Base-by-base conservation (phyloP, 805 yeast genomes). In the Yamadazyma takamatsuzukensis region DNA sequence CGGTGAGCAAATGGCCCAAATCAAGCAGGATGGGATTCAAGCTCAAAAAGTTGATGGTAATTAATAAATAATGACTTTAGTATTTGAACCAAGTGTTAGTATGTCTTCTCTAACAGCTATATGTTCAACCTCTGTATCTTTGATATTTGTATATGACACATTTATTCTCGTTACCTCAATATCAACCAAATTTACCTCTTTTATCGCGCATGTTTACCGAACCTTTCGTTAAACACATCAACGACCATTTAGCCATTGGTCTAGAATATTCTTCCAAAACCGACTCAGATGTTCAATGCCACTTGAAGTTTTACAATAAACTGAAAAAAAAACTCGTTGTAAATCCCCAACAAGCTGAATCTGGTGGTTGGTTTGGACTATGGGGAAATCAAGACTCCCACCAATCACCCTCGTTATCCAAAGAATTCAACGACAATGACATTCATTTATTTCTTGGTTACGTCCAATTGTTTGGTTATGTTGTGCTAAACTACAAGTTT, bases 381-480 rank as follows among this genome's bases (percentile, higher is more conserved):
- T n/a, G n/a, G n/a, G n/a, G n/a, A n/a, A n/a, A n/a, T n/a, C n/a
- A 16, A 14, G 13, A 11, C 15, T 11, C 17, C 18, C 9, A 10
- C 5, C 18, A 8, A 32, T 12, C 9, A 18, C 11, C 18, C 17
- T 19, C 27, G 10, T 14, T 23, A 27, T 17, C 8, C 30, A 9
- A n/a, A 15, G 6, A 10, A 9, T 12, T 5, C 22, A 6, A 27
- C 25, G 25, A 7, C 29, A 12, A 7, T 12, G 18, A 26, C 11
- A 8, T 27, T 15, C 27, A 37, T n/a, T 25, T 64, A 4, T 51
- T 56, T 28, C 43, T 65, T 19, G 70, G 70, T 1, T 55, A 64
- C 39, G 37, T 64, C 15, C 72, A 66, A 41, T 39, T 66, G 32
- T 40, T 61, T 27, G 72, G 72, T 4, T 63, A 56, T 25, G 57